A percentile compares a stretch with the other conserved stretches of the same genome.
phyloP scores from a whole-genome alignment of 768 basidiomycete species.

The Pisolithus sp. region DNA sequence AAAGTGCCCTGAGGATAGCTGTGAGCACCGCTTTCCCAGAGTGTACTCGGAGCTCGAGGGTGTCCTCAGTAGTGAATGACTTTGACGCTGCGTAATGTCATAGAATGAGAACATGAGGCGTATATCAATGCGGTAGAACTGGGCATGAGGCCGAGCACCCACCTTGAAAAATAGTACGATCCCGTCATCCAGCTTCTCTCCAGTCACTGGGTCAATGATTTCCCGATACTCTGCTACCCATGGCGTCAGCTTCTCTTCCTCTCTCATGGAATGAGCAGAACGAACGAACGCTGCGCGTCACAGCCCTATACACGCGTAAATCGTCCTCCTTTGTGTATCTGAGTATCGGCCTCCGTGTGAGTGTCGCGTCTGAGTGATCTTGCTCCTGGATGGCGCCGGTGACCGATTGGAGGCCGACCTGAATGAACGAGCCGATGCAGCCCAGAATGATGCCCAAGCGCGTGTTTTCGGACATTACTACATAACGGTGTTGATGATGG shows the following conservation, averaged over 20 bases:
- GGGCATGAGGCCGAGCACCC: conserved; percentile 7
- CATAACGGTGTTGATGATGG: too few relatives aligned
- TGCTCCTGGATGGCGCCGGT: too few relatives aligned
- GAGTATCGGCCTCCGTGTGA: conserved; percentile 22
- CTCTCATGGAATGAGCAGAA: conserved; percentile 1
- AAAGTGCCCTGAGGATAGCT: conserved; percentile 60
- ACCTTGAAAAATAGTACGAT: conserved; percentile 78
- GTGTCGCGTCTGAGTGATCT: too few relatives aligned
- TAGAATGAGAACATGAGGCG: neutral
- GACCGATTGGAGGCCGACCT: too few relatives aligned
- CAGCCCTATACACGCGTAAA: conserved; percentile 63
- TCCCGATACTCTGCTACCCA: conserved; percentile 68
- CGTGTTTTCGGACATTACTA: too few relatives aligned
- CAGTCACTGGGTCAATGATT: conserved; percentile 55
- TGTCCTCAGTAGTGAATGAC: conserved; percentile 81
- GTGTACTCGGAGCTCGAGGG: conserved; percentile 81
- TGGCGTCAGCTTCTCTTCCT: conserved; percentile 36
- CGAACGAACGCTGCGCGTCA: conserved; percentile 40
- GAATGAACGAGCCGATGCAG: too few relatives aligned
- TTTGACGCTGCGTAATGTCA: conserved; percentile 46
- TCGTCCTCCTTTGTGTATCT: conserved; percentile 60
- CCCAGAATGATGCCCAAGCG: too few relatives aligned
- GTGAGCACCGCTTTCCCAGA: conserved; percentile 78
- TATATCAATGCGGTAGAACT: neutral
- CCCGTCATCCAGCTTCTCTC: conserved; percentile 69